Evolutionary conservation across 345 rosid species (phyloP), one percentile per base, ranked within the genome.

Genomic region (Euphorbia pulcherrima): DNA sequence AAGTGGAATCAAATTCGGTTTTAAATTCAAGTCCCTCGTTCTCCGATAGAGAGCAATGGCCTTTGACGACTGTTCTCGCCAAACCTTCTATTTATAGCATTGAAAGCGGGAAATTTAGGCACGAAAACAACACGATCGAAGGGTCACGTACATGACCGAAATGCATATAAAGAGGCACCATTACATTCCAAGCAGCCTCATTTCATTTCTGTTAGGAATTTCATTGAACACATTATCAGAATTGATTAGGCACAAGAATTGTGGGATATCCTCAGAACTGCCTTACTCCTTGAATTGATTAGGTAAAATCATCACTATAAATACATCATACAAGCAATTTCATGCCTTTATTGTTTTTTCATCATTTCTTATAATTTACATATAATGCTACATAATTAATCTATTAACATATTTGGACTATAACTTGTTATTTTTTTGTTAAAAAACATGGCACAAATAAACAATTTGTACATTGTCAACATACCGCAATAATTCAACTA

Each of bases 221-320:
- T 87, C 87, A 39, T 87, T 83, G 77, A 84, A 87, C 85, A 84
- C 52, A 24, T 80, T 78, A 85, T 94, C 99, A 72, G 97, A n/a
- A 92, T 58, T 94, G 97, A 82, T 94, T 94, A 72, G 99, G 99
- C 81, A 94, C 75, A 52, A 94, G 78, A 79, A 94, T 94, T 6
- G 97, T 92, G 51, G 99, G 99, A 79, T 92, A 82, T 88, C 97
- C 70, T 95, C 99, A 63, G 83, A 86, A 77, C 82, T 92, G n/a
- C n/a, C n/a, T n/a, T n/a, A n/a, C n/a, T 58, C 97, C 99, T 23
- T 89, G 92, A 76, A 95, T 95, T 64, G 90, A n/a, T n/a, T n/a
- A n/a, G n/a, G n/a, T n/a, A n/a, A n/a, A n/a, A n/a, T n/a, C n/a
- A n/a, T n/a, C n/a, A n/a, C n/a, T n/a, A n/a, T n/a, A n/a, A n/a